Evolutionary conservation across 371 early-diverging fungal genomes (phyloP).

Genomic region (Lichtheimia ramosa): DNA sequence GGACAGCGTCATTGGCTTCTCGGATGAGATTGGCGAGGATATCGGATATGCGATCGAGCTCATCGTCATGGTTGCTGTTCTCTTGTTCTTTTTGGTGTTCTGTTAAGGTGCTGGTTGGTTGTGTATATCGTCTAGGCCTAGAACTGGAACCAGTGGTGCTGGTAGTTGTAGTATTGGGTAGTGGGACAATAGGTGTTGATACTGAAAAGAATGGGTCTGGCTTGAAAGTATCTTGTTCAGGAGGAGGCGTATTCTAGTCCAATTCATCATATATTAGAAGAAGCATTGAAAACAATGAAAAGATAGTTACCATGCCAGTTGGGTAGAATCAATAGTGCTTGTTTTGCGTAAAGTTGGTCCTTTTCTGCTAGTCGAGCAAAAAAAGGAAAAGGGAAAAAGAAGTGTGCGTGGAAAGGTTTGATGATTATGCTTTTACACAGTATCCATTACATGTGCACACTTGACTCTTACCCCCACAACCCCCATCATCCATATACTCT

Average conservation of each 20-base stretch:
- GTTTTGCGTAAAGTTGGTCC: neutral
- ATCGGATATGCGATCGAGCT: constrained; percentile 38
- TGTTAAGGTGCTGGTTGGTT: neutral
- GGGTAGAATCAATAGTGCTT: neutral
- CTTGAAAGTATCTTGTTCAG: constrained; percentile 3
- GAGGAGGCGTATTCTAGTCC: constrained; percentile 10
- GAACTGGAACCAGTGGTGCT: neutral
- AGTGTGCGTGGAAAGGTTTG: no score
- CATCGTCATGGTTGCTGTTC: constrained; percentile 3
- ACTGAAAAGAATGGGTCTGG: constrained; percentile 27
- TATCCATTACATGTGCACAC: neutral
- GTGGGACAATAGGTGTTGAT: constrained; percentile 18
- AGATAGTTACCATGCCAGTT: neutral
- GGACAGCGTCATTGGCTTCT: constrained; percentile 51
- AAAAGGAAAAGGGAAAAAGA: no score
- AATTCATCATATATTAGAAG: no score
- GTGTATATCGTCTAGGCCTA: constrained; percentile 20
- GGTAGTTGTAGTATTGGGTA: neutral
- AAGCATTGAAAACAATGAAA: no score
- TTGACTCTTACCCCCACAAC: neutral
- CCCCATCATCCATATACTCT: no score
- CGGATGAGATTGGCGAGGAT: constrained; percentile 42
- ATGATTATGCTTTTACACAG: neutral
- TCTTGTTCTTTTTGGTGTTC: constrained; percentile 15
- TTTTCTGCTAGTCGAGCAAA: no score